Evolutionary conservation across 176 grass and related monocot species (phyloP).

Genomic region (Tillandsia leiboldiana): DNA sequence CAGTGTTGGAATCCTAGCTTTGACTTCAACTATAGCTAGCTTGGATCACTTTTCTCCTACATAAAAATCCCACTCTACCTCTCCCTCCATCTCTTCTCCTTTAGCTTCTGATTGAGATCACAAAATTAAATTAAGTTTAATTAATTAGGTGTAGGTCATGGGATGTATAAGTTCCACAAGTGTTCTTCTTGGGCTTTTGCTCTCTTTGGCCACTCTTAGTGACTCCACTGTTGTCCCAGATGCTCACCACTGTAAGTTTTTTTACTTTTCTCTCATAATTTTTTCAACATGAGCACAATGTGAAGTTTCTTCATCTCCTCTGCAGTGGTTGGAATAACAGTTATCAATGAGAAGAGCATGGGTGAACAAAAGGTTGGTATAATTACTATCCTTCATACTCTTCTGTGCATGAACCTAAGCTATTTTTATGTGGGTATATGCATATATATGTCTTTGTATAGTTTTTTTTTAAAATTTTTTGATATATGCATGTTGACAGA

Average conservation of each 20-base stretch:
- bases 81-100: slow-evolving; percentile 6
- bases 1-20: slow-evolving; percentile 3
- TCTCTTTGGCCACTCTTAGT: slow-evolving; percentile 6
- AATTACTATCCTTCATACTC: neutral
- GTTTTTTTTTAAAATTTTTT: neutral
- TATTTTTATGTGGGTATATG: too few relatives aligned
- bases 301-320: neutral
- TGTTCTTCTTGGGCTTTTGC: slow-evolving; percentile 3
- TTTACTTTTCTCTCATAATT: slow-evolving; percentile 4
- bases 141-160: slow-evolving; percentile 3
- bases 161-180: neutral
- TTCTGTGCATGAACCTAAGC: neutral
- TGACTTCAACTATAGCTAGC: slow-evolving; percentile 12
- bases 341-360: neutral
- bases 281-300: neutral
- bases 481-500: neutral
- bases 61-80: slow-evolving; percentile 10
- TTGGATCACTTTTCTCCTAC: neutral
- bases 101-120: neutral
- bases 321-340: slow-evolving; percentile 21
- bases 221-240: slow-evolving; percentile 1
- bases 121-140: neutral
- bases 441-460: neutral
- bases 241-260: slow-evolving; percentile 11
- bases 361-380: slow-evolving; percentile 10